Evolutionary conservation across 768 basidiomycete species (phyloP), one percentile per base, ranked within the genome.

Genomic region (Phlebiopsis gigantea): DNA sequence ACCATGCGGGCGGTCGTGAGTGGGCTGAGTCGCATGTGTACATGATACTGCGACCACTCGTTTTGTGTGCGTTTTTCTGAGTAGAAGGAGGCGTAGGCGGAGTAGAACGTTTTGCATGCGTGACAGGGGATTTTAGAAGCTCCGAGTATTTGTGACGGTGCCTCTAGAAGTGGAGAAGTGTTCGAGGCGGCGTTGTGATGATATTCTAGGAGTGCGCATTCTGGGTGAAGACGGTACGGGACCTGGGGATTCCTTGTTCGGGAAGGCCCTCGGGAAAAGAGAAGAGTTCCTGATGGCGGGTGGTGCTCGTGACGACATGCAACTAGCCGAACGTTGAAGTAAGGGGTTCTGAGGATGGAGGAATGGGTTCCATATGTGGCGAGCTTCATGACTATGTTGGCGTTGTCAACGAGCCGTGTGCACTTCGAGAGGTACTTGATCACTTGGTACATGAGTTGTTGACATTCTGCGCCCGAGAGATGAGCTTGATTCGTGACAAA

Each of bases 381-480:
- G 5, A 51, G 50, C 21, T 31, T 30, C 50, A 51, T 51, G 21
- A 51, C n/a, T 9, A 51, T 5, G 50, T 51, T 51, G 7, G 50
- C 34, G 31, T 51, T n/a, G 21, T 51, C 50, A 21, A 51, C 34
- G 19, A 51, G 50, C 31, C 31, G 5, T 4, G 39, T 30, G 19
- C 50, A 51, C 30, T 51, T 51, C 12, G 50, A 39, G 30, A 51
- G 19, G 34, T 51, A 51, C 15, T 51, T 51, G 19, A 21, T 39
- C 5, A 30, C 2, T 7, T 21, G 26, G n/a, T 14, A 29, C 17
- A 29, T 28, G 47, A 48, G 47, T 28, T 4, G 26, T 15, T 48
- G 29, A 30, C 28, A 19, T 29, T 48, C 47, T 48, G n/a, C 4
- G 8, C 4, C 12, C 8, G 34, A 17, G 9, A 29, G 26, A 19